phyloP scores from a whole-genome alignment of 768 basidiomycete genomes.

The Naematelia encephala region DNA sequence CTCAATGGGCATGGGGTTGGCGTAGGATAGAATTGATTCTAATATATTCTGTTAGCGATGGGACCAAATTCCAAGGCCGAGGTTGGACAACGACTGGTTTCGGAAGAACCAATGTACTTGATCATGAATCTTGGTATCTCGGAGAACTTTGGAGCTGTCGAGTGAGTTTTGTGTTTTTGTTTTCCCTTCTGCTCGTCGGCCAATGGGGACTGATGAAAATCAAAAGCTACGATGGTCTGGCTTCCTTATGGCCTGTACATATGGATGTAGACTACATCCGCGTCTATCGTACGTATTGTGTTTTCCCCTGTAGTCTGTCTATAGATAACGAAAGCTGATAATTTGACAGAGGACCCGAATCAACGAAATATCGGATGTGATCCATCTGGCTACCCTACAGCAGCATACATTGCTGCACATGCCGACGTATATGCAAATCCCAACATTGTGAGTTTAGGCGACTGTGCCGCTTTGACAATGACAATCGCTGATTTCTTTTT shows the following conservation, averaged over 20 bases:
- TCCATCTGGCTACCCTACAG: conserved; percentile 73
- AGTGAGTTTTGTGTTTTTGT: conserved; percentile 28
- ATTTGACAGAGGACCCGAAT: conserved; percentile 43
- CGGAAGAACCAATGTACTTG: conserved; percentile 71
- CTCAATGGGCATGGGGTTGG: no score
- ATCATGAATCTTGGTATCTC: conserved; percentile 63
- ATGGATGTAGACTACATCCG: conserved; percentile 85
- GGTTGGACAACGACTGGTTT: conserved; percentile 68
- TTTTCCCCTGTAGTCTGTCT: not conserved
- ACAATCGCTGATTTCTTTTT: no score
- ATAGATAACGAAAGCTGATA: not conserved
- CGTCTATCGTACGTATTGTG: conserved; percentile 62
- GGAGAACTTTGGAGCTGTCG: conserved; percentile 63
- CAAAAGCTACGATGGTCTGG: conserved; percentile 41
- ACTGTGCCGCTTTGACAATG: no score
- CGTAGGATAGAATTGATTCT: not conserved
- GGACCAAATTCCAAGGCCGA: conserved; percentile 61
- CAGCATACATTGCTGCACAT: conserved; percentile 62
- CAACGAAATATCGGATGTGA: conserved; percentile 74
- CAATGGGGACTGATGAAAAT: not conserved
- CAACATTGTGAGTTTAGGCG: conserved; percentile 46
- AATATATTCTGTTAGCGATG: conserved; percentile 52
- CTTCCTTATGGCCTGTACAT: conserved; percentile 36
- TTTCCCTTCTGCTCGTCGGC: not conserved
- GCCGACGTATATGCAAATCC: conserved; percentile 42